Percentiles rank a stretch among this genome's conserved stretches.
phyloP scores from a whole-genome alignment of 2,329 filamentous ascomycete species.

The Sordariomycetes sp. region DNA sequence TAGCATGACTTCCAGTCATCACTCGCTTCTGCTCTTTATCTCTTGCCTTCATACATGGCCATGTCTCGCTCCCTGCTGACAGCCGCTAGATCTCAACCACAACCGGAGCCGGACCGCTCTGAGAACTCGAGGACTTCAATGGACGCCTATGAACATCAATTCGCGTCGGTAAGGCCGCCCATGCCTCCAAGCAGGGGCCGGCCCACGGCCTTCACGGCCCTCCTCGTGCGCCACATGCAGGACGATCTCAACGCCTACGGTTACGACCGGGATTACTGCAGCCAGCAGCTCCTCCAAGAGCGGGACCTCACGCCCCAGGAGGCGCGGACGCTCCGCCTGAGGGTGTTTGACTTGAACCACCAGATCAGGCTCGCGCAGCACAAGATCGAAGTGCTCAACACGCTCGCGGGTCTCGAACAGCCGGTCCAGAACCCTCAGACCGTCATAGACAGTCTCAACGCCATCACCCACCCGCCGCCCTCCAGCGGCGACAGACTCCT shows the following conservation, averaged over 20 bases:
- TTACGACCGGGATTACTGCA: conserved; percentile 27
- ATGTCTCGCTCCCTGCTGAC: background rate
- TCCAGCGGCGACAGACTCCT: background rate
- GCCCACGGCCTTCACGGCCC: conserved; percentile 5
- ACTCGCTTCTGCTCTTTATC: too few species aligned
- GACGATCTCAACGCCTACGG: conserved; percentile 28
- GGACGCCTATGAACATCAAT: background rate
- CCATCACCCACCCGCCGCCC: conserved; percentile 5
- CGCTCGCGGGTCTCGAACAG: conserved; percentile 16
- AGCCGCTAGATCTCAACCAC: background rate
- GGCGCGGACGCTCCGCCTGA: conserved; percentile 24
- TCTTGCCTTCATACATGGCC: background rate
- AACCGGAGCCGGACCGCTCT: background rate
- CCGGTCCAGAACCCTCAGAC: conserved; percentile 6
- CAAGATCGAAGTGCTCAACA: conserved; percentile 17
- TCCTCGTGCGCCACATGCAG: conserved; percentile 17
- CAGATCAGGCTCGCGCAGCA: conserved; percentile 28
- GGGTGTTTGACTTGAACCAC: conserved; percentile 26
- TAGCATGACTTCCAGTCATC: too few species aligned
- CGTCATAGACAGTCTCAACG: conserved; percentile 8
- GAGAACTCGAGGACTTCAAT: background rate
- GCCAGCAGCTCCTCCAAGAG: conserved; percentile 16
- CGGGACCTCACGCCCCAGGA: conserved; percentile 25
- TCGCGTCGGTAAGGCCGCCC: background rate
- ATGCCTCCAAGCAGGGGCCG: conserved; percentile 3